Base-by-base conservation (phyloP, 306 rosid genomes). In the Trifolium pratense region DNA sequence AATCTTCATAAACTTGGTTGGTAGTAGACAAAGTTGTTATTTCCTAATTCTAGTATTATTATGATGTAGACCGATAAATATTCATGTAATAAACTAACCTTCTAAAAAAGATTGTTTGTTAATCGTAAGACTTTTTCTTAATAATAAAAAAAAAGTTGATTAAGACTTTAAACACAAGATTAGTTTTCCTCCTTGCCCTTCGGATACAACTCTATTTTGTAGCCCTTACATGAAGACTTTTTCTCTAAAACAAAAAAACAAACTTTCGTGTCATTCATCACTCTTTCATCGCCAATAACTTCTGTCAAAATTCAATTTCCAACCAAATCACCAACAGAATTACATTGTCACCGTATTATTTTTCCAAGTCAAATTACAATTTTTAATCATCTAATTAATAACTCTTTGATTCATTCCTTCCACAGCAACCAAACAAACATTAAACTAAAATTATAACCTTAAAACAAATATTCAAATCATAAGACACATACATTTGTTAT, bases 251-350 rank as follows among this genome's bases (percentile, higher is more conserved):
- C n/a, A n/a, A n/a, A 57, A 36, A 53, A 53, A 53, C 59, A 53
- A 56, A 13, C 6, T 59, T 59, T 29, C 12, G 65, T 59, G 65
- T 59, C 65, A 59, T 6, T 59, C 65, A 59, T 29, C 40, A 59
- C 65, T 59, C 65, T 59, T 59, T 59, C 40, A 59, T 59, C 39
- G 65, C 65, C 65, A 59, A 29, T 6, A 6, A 14, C 29, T 59
- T 59, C 18, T 59, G 40, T 3, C 59, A 52, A 48, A 48, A 52
- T 52, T 52, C 18, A 7, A 7, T 51, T 51, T 51, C 57, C 11
- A 51, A 25, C 9, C 64, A 58, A 29, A 59, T 59, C 39, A 15
- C 39, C n/a, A 56, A 56, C 62, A 56, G 1, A 14, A 21, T 21
- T 7, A 58, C 23, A 9, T 29, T 59, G 40, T 29, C 40, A 26